Percentiles rank a stretch among this genome's conserved stretches.
Conservation (phyloP, 1,284 basidiomycete genomes). For the Boletus hoseneyae region DNA sequence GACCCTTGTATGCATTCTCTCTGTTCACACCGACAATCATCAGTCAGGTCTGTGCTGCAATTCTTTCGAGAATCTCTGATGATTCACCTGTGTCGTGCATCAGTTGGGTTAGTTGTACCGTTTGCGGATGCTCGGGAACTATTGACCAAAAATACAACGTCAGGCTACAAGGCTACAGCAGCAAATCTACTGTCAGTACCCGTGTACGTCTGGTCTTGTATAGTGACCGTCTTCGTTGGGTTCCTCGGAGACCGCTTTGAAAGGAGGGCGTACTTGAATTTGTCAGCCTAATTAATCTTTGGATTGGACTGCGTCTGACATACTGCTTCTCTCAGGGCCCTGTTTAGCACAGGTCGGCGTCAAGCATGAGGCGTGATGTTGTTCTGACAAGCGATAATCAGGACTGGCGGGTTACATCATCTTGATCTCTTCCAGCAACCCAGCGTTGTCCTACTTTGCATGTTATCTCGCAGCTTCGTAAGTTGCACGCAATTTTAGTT, state of each 20-base stretch:
- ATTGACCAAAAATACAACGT: not conserved
- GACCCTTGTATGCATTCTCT: conserved; percentile 52
- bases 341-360: conserved; percentile 35
- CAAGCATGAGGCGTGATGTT: not conserved
- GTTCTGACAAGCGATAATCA: conserved; percentile 9
- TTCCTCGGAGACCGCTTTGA: conserved; percentile 46
- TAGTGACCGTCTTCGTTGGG: conserved; percentile 47
- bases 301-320: conserved; percentile 10
- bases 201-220: conserved; percentile 48
- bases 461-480: conserved; percentile 48
- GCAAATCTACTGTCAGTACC: conserved; percentile 55
- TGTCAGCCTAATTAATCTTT: conserved; percentile 33
- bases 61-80: not conserved
- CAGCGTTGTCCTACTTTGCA: conserved; percentile 44
- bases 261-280: conserved; percentile 45
- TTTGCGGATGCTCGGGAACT: not conserved
- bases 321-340: conserved; percentile 16
- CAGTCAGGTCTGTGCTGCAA: conserved; percentile 35
- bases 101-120: conserved; percentile 19
- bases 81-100: not conserved
- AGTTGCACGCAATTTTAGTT: conserved; percentile 20
- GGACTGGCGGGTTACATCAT: conserved; percentile 51
- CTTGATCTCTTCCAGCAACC: conserved; percentile 43
- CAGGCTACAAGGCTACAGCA: conserved; percentile 45
- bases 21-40: conserved; percentile 56